Evolutionary conservation across 345 rosid species (phyloP).

Genomic region (Jatropha curcas): DNA sequence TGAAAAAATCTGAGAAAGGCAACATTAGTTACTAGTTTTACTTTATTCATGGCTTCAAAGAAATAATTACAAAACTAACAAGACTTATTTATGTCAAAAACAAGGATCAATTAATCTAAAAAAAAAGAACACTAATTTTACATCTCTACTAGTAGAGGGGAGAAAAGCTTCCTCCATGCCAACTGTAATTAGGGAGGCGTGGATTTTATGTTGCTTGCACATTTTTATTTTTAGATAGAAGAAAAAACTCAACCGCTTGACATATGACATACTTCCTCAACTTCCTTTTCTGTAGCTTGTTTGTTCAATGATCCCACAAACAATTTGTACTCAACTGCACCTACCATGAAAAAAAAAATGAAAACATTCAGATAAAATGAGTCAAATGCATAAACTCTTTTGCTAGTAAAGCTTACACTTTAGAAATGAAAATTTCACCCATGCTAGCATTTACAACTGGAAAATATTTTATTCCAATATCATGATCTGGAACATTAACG

Average conservation of each 20-base stretch:
- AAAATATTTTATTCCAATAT: background rate
- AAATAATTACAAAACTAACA: background rate
- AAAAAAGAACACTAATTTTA: slow-evolving; percentile 5
- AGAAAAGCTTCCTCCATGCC: background rate
- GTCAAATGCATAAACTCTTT: background rate
- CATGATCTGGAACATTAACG: background rate
- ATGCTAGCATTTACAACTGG: background rate
- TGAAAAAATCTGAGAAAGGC: slow-evolving; percentile 62
- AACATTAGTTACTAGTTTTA: slow-evolving; percentile 12
- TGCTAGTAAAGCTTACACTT: background rate
- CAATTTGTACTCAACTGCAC: slow-evolving; percentile 89
- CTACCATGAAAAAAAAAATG: slow-evolving; percentile 39
- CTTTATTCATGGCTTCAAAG: background rate
- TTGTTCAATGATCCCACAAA: slow-evolving; percentile 92
- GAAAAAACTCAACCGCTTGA: slow-evolving; percentile 10
- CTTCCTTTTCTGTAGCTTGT: slow-evolving; percentile 93
- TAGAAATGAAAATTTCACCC: background rate
- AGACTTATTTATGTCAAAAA: background rate
- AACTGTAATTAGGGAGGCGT: background rate
- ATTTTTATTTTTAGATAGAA: slow-evolving; percentile 6
- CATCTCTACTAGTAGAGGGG: background rate
- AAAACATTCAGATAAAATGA: slow-evolving; percentile 18
- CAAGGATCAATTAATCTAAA: background rate
- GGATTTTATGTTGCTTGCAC: background rate
- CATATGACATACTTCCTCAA: slow-evolving; percentile 71